Evolutionary conservation across 1,284 basidiomycete species (phyloP).

Genomic region (Calocybe gambosa): DNA sequence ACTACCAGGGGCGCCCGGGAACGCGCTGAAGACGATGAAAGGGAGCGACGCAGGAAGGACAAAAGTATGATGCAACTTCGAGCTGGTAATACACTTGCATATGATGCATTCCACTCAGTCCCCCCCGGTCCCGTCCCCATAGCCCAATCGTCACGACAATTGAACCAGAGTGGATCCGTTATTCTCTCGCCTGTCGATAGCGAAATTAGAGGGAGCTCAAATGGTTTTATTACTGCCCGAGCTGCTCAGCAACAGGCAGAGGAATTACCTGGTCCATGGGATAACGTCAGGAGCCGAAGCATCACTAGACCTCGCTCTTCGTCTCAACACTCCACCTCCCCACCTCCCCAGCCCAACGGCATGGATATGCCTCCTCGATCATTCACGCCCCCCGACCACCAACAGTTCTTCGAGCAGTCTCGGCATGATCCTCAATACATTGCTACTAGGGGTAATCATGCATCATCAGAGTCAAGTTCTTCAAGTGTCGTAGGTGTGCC

Average conservation of each 20-base stretch:
- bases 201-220: conserved; percentile 18
- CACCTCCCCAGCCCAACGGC: conserved; percentile 18
- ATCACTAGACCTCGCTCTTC: conserved; percentile 20
- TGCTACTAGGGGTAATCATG: conserved; percentile 12
- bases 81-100: conserved; percentile 45
- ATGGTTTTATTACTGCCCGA: conserved; percentile 16
- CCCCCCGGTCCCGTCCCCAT: conserved; percentile 29
- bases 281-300: conserved; percentile 20
- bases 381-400: conserved; percentile 19
- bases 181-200: conserved; percentile 13
- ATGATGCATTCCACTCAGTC: conserved; percentile 72
- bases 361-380: conserved; percentile 13
- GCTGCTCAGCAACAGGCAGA: conserved; percentile 13
- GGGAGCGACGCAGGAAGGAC: conserved; percentile 50
- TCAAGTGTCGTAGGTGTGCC: conserved; percentile 32
- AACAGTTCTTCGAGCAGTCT: conserved; percentile 17
- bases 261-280: conserved; percentile 29
- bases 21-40: conserved; percentile 59
- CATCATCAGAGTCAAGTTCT: conserved; percentile 25
- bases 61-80: conserved; percentile 41
- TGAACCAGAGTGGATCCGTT: conserved; percentile 20
- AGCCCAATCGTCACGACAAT: conserved; percentile 18
- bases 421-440: conserved; percentile 14
- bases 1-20: conserved; percentile 49
- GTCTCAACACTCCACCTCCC: conserved; percentile 31